phyloP scores from a whole-genome alignment of 2,329 filamentous ascomycete species.

The Lasiodiplodia sp. region DNA sequence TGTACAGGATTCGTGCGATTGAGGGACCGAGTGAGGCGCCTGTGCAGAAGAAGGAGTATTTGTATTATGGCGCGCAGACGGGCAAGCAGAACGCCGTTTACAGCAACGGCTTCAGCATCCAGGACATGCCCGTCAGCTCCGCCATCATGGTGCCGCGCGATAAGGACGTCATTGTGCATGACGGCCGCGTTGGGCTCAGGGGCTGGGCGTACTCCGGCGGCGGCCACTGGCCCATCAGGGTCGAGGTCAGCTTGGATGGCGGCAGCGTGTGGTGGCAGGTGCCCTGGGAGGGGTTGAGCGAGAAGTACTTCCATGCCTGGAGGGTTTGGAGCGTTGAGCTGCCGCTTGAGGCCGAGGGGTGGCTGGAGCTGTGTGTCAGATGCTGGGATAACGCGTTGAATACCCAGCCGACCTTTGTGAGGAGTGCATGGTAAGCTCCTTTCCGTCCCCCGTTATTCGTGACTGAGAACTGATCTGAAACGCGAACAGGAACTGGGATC shows the following conservation, averaged over 20 bases:
- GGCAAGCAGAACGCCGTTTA: conserved; percentile 71
- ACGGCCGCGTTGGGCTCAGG: conserved; percentile 63
- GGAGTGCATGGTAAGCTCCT: conserved; percentile 49
- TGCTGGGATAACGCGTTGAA: conserved; percentile 57
- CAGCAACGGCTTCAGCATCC: conserved; percentile 70
- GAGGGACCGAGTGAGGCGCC: conserved; percentile 63
- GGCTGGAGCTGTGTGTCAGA: conserved; percentile 54
- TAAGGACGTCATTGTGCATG: conserved; percentile 68
- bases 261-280: conserved; percentile 71
- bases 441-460: neutral
- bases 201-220: conserved; percentile 56
- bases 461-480: conserved; percentile 26
- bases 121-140: conserved; percentile 74
- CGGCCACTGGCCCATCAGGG: conserved; percentile 61
- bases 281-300: conserved; percentile 65
- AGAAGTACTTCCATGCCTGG: conserved; percentile 71
- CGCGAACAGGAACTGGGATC: conserved; percentile 66
- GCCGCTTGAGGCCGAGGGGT: conserved; percentile 61
- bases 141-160: conserved; percentile 71
- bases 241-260: conserved; percentile 70
- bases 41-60: conserved; percentile 70
- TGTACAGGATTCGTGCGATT: conserved; percentile 69
- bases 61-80: conserved; percentile 73
- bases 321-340: conserved; percentile 69
- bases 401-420: conserved; percentile 54